These are phyloP conservation scores for Solanum okadae DNA, from an alignment of 257 asterid species.

Conservation along the genomic window DNA sequence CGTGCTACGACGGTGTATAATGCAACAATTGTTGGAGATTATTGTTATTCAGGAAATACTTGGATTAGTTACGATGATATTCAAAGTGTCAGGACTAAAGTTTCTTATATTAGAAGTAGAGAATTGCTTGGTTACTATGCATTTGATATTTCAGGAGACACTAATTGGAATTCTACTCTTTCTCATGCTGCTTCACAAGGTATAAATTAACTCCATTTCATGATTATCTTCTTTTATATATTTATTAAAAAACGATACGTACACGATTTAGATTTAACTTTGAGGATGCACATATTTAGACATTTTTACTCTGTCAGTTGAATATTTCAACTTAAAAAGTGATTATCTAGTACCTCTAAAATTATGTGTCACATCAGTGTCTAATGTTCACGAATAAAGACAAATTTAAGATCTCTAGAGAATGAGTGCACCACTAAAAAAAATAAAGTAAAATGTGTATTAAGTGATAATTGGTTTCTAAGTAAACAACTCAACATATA, in stretches of 20 bases:
- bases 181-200: conserved; percentile 7
- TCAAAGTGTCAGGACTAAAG: conserved; percentile 22
- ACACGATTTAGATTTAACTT: too few species aligned
- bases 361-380: background rate
- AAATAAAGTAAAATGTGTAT: too few species aligned
- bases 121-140: conserved; percentile 28
- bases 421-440: too few species aligned
- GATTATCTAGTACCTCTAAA: too few species aligned
- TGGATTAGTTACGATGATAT: conserved; percentile 46
- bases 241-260: too few species aligned
- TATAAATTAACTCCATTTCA: background rate
- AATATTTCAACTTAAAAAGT: too few species aligned
- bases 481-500: too few species aligned
- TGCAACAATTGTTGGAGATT: conserved; percentile 20
- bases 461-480: too few species aligned
- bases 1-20: conserved; percentile 3
- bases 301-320: too few species aligned
- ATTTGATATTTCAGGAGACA: background rate
- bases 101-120: conserved; percentile 23
- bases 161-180: background rate
- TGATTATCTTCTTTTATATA: background rate
- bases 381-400: too few species aligned
- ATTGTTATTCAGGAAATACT: conserved; percentile 29
- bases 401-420: too few species aligned
- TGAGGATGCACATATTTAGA: too few species aligned